phyloP scores from a whole-genome alignment of 768 basidiomycete genomes.

The Terana coerulea region DNA sequence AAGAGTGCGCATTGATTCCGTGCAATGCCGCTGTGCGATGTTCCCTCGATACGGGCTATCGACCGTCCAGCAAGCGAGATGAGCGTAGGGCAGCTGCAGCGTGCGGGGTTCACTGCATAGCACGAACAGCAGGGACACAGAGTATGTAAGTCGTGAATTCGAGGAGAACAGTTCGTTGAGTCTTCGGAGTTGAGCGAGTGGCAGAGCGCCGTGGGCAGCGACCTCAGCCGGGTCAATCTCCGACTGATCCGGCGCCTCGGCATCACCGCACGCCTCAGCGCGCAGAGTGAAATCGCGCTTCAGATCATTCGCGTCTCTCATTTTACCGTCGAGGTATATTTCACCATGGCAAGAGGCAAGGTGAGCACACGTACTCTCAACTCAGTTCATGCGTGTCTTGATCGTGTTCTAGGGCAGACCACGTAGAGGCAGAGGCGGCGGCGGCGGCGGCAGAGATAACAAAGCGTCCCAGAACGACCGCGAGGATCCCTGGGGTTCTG shows the following conservation, averaged over 20 bases:
- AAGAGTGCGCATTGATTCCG: no score
- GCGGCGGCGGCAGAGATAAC: no score
- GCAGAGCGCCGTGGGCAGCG: no score
- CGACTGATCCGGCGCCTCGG: slow-evolving; percentile 1
- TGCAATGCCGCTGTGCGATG: no score
- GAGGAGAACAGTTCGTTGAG: no score
- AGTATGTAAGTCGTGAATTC: no score
- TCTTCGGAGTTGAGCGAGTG: no score
- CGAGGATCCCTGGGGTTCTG: slow-evolving; percentile 39
- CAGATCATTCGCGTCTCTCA: background rate
- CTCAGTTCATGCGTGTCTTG: background rate
- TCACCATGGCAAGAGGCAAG: slow-evolving; percentile 15
- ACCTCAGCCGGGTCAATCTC: no score
- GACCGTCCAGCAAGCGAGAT: slow-evolving; percentile 4
- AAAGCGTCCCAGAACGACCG: background rate
- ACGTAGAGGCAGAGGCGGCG: slow-evolving; percentile 9
- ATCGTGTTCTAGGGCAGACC: slow-evolving; percentile 4
- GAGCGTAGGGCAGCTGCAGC: background rate
- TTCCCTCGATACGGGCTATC: background rate
- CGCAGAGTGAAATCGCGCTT: slow-evolving; percentile 4
- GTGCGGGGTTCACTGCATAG: background rate
- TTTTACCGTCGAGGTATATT: background rate
- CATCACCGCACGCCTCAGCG: slow-evolving; percentile 1
- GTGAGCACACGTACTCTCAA: slow-evolving; percentile 3
- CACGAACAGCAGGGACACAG: background rate